These are phyloP conservation scores for Poa annua DNA, from an alignment of 176 grass and related monocot genomes.

Conservation along the genomic window DNA sequence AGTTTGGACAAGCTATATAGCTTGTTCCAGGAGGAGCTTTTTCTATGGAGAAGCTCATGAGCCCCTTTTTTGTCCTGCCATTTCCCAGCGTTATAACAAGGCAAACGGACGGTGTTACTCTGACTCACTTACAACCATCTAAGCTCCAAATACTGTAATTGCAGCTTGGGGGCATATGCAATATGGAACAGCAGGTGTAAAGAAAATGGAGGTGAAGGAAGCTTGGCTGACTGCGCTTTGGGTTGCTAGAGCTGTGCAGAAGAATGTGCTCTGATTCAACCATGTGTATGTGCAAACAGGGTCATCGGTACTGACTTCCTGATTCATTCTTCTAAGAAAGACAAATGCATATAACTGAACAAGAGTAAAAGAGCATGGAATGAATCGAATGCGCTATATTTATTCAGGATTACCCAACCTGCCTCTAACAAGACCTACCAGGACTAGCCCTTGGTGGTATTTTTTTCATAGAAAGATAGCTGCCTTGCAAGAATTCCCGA, in stretches of 20 bases:
- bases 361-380: background rate
- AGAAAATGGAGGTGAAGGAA: background rate
- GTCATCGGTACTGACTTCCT: background rate
- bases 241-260: background rate
- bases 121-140: background rate
- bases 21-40: background rate
- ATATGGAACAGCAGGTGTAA: background rate
- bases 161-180: background rate
- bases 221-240: background rate
- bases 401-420: slow-evolving; percentile 41
- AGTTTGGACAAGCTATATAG: background rate
- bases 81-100: background rate
- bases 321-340: background rate
- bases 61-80: background rate
- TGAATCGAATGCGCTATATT: background rate
- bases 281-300: background rate
- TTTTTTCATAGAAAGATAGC: too few relatives aligned
- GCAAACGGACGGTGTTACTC: background rate
- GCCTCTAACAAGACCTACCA: background rate
- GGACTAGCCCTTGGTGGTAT: too few relatives aligned
- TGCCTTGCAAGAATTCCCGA: too few relatives aligned
- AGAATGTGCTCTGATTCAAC: background rate
- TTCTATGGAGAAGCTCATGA: background rate
- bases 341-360: background rate
- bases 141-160: background rate